Base-by-base conservation (phyloP, 179 eudicot species). In the Silene vulgaris region DNA sequence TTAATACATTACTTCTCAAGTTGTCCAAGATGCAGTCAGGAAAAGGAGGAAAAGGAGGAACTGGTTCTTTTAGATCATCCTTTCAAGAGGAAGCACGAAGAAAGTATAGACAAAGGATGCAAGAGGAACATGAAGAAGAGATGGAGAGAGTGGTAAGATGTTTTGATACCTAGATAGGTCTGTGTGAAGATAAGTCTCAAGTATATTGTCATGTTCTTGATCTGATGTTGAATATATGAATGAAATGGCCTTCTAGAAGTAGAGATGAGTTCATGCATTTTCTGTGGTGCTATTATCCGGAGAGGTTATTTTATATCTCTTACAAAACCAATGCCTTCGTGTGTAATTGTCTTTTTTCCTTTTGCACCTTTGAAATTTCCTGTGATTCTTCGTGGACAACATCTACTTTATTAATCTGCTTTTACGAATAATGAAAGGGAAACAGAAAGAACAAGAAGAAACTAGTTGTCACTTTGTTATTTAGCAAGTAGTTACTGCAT, bases 61-160 rank as follows among this genome's bases (percentile, higher is more conserved):
- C 87, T 70, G 77, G 89, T 78, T 88, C 99, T 71, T 92, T 80
- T 74, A 83, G 97, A 61, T 82, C 93, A 48, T 79, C 87, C 78
- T 92, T 87, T 69, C 90, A 92, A 76, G 90, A 92, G 86, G 97
- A 92, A 75, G 92, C 97, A 56, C 82, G 95, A 88, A 92, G 84
- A 80, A 93, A 88, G 81, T 90, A 92, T 78, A 86, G 86, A 77
- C 87, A 89, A 69, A 86, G 97, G 74, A 87, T 92, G 93, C 97
- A 90, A 73, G 97, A 95, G 85, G 97, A 92, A 80, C 86, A 84
- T 77, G 97, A 95, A 88, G 97, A 95, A 71, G 99, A 95, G 81
- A 85, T 90, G 97, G 97, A 90, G 85, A 90, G 99, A 90, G 91
- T 90, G 95, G 99, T 95, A 80, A 80, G 93, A 37, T 80, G 13